Conservation (phyloP, 495 filamentous ascomycete species). For the Collariella sp. region DNA sequence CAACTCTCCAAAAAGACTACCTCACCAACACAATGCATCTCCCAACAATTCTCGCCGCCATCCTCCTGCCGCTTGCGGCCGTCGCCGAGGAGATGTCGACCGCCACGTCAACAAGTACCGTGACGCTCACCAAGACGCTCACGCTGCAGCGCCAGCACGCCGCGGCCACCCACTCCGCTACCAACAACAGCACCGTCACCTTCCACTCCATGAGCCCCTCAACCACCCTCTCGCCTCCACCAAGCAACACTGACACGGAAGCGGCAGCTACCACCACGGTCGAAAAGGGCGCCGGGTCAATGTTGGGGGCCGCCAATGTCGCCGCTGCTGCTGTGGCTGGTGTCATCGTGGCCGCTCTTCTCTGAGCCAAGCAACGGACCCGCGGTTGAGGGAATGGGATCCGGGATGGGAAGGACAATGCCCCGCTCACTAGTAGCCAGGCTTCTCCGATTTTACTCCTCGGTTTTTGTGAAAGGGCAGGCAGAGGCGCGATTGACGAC, state of each 20-base stretch:
- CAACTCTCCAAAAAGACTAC: neutral
- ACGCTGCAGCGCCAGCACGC: constrained; percentile 35
- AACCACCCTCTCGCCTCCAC: constrained; percentile 20
- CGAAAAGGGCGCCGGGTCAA: constrained; percentile 25
- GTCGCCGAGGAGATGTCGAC: constrained; percentile 28
- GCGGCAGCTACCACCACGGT: constrained; percentile 15
- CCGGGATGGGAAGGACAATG: neutral
- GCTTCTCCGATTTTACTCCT: constrained; percentile 29
- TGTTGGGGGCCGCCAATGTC: constrained; percentile 30
- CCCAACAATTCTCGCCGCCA: constrained; percentile 26
- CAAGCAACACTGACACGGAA: constrained; percentile 12
- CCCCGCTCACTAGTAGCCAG: constrained; percentile 17
- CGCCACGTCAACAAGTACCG: constrained; percentile 40
- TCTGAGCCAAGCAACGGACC: constrained; percentile 24
- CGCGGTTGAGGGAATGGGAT: neutral
- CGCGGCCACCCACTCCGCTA: constrained; percentile 15
- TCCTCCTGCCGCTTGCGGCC: constrained; percentile 39
- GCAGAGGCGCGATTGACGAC: constrained; percentile 1
- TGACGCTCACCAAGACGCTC: constrained; percentile 46
- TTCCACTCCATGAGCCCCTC: constrained; percentile 4
- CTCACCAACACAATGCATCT: constrained; percentile 22
- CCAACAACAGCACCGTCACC: constrained; percentile 19
- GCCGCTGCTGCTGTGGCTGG: constrained; percentile 38
- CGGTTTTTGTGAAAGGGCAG: constrained; percentile 9
- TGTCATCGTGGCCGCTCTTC: constrained; percentile 36